Evolutionary conservation across 495 filamentous ascomycete species (phyloP), one percentile per base, ranked within the genome.

Genomic region (Daldinia loculata): DNA sequence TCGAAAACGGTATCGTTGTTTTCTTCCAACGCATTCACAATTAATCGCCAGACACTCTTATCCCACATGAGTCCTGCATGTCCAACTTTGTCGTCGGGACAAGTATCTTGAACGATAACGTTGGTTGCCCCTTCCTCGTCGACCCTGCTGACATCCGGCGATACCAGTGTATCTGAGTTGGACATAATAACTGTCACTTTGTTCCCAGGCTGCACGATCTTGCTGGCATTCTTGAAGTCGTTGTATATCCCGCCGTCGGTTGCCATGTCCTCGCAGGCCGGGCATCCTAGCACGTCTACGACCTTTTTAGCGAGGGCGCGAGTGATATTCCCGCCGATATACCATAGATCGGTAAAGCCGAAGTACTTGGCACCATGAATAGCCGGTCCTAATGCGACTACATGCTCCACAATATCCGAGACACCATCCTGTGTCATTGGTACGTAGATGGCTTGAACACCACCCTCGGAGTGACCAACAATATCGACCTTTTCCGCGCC

Each of bases 401-500:
- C 70, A 24, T 78, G 81, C 38, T 87, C 83, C n/a, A 87, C 61
- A 0, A 83, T 64, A 6, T 71, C 66, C 30, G 83, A 63, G 24
- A 85, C 75, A 2, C 82, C 82, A 24, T 50, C 60, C 39, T 84
- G 79, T 61, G 86, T 87, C 64, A 77, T 62, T 8, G 84, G 84
- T 6, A 86, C 84, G 70, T 87, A 87, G 6, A 87, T 74, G 0
- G 80, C 56, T 58, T 85, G 83, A 66, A 86, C 84, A 3, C 79
- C 85, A 60, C 85, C 85, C 72, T 88, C 85, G 30, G 84, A 86
- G 69, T 88, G 85, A 12, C 85, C 85, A 45, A 87, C 83, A 0
- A 87, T 70, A 59, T 86, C 81, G 32, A 87, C 74, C 63, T 85
- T 84, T 0, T 29, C 38, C 8, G 81, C 80, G 24, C 81, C 82